A percentile compares a stretch with the other conserved stretches of the same genome.
These are phyloP conservation scores for Penicillium sp. DNA, from an alignment of 2,329 filamentous ascomycete species.

Conservation along the genomic window DNA sequence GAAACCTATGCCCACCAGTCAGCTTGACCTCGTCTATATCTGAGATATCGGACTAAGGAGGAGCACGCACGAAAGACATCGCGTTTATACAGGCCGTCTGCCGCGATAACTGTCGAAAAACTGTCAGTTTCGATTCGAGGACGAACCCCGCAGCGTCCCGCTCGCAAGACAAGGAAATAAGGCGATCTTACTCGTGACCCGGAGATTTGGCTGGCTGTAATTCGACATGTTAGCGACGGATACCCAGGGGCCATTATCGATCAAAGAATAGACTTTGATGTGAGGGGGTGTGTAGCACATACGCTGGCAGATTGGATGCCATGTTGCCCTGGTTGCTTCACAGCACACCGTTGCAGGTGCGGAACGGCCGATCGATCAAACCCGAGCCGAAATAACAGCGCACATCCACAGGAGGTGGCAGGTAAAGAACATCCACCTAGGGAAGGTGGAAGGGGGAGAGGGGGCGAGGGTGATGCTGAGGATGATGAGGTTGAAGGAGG, in stretches of 20 bases:
- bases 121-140: constrained; percentile 20
- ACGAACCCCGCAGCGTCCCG: constrained; percentile 22
- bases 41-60: constrained; percentile 9
- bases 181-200: constrained; percentile 72
- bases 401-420: constrained; percentile 31
- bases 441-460: constrained; percentile 7
- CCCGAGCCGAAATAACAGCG: constrained; percentile 28
- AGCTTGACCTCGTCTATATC: constrained; percentile 13
- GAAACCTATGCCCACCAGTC: constrained; percentile 60
- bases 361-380: constrained; percentile 36
- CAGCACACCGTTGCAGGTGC: constrained; percentile 26
- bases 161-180: constrained; percentile 10
- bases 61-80: constrained; percentile 88
- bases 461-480: constrained; percentile 15
- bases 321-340: constrained; percentile 32
- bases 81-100: constrained; percentile 96
- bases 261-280: not conserved
- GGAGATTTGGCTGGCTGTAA: constrained; percentile 73
- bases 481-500: constrained; percentile 14
- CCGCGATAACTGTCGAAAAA: constrained; percentile 75
- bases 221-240: constrained; percentile 20
- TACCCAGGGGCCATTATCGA: constrained; percentile 6
- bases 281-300: constrained; percentile 37
- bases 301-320: constrained; percentile 61
- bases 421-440: not conserved